Conservation (phyloP, 352 stramenopile genomes). For the Phytophthora europaea region DNA sequence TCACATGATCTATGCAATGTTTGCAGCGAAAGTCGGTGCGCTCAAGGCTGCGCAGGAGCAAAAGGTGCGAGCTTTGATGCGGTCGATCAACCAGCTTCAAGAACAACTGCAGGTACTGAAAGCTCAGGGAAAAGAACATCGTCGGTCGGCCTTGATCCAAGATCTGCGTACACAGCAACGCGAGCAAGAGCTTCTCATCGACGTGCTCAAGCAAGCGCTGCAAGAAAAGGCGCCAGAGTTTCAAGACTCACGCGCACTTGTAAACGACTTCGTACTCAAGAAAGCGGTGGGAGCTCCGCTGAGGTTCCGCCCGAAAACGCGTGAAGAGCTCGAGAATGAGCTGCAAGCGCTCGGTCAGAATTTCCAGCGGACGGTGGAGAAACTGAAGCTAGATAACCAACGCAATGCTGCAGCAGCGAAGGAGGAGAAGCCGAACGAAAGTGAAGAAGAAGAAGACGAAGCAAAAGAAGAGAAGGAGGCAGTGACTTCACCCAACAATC, state of each 20-base stretch:
- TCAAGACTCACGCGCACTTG: slow-evolving; percentile 60
- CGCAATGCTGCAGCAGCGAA: slow-evolving; percentile 30
- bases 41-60: slow-evolving; percentile 76
- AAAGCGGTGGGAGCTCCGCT: slow-evolving; percentile 80
- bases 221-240: slow-evolving; percentile 76
- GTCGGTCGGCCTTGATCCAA: slow-evolving; percentile 88
- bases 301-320: slow-evolving; percentile 85
- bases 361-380: slow-evolving; percentile 72
- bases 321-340: slow-evolving; percentile 91
- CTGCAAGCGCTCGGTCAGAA: slow-evolving; percentile 76
- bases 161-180: slow-evolving; percentile 76
- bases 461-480: slow-evolving; percentile 37
- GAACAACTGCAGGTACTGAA: slow-evolving; percentile 78
- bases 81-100: slow-evolving; percentile 86
- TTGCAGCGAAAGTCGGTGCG: slow-evolving; percentile 68
- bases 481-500: slow-evolving; percentile 7
- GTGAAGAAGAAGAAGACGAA: slow-evolving; percentile 42
- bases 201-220: slow-evolving; percentile 86
- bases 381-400: slow-evolving; percentile 64
- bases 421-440: slow-evolving; percentile 44
- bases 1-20: background rate
- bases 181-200: slow-evolving; percentile 87
- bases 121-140: slow-evolving; percentile 88
- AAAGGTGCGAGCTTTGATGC: slow-evolving; percentile 89
- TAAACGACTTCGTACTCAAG: slow-evolving; percentile 91